These are phyloP conservation scores for Kazachstania viticola DNA, from an alignment of 805 yeast genomes.

Conservation along the genomic window DNA sequence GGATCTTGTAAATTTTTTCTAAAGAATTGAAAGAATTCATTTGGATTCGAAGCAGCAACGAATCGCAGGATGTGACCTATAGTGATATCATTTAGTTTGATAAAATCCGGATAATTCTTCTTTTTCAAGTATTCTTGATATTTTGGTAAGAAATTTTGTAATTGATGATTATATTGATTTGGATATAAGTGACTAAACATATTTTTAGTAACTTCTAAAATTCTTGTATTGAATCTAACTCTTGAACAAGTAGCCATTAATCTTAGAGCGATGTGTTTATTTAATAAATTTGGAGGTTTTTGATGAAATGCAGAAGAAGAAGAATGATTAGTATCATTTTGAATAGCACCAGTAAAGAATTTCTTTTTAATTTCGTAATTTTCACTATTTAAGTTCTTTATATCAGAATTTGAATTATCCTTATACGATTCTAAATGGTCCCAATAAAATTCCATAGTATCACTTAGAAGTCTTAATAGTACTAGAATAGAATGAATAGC, in stretches of 20 bases:
- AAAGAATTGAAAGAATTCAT: conserved; percentile 29
- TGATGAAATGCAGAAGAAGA: conserved; percentile 27
- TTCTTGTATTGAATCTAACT: conserved; percentile 24
- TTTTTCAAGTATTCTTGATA: conserved; percentile 10
- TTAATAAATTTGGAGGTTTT: conserved; percentile 24
- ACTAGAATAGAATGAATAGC: conserved; percentile 21
- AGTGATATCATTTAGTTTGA: conserved; percentile 11
- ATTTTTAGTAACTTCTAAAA: conserved; percentile 24
- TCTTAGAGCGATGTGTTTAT: conserved; percentile 16
- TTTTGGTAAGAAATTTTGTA: conserved; percentile 8
- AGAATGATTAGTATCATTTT: conserved; percentile 25
- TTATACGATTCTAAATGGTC: conserved; percentile 13
- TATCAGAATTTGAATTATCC: conserved; percentile 9
- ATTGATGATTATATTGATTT: conserved; percentile 4
- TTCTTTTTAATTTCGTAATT: conserved; percentile 4
- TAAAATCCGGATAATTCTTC: conserved; percentile 6
- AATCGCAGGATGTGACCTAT: conserved; percentile 30
- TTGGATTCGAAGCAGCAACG: conserved; percentile 40
- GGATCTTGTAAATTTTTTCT: conserved; percentile 6
- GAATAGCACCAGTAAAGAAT: conserved; percentile 16
- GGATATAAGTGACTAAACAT: conserved; percentile 9
- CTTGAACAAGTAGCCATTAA: conserved; percentile 22
- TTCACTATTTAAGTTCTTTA: not conserved
- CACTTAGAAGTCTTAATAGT: conserved; percentile 31
- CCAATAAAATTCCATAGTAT: conserved; percentile 32